A percentile compares a stretch with the other conserved stretches of the same genome.
Conservation (phyloP, 2,329 filamentous ascomycete genomes). For the Rosellinia necatrix region DNA sequence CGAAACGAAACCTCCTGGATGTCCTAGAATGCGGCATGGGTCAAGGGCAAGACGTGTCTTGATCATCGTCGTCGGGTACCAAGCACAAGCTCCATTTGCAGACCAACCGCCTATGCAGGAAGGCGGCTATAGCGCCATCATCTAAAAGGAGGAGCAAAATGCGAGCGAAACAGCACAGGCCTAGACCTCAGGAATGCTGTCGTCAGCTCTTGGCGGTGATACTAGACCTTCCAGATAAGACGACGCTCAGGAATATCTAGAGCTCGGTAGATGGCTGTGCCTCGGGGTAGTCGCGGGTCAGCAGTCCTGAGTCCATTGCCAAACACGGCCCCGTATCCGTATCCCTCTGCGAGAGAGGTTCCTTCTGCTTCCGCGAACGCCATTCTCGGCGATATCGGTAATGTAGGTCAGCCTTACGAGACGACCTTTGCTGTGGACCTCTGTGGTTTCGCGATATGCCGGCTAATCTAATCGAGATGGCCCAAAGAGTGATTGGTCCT, state of each 20-base stretch:
- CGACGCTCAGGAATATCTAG: not conserved
- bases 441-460: not conserved
- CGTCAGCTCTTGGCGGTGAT: not conserved
- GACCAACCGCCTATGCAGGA: not conserved
- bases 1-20: not conserved
- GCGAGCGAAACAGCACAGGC: too few relatives aligned
- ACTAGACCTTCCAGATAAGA: not conserved
- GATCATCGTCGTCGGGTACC: not conserved
- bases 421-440: not conserved
- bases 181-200: not conserved
- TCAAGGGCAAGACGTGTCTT: not conserved
- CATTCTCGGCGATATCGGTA: not conserved
- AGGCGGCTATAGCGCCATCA: not conserved
- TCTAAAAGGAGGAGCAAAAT: not conserved
- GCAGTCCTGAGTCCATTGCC: not conserved
- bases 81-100: too few relatives aligned
- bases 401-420: constrained; percentile 10
- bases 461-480: constrained; percentile 5
- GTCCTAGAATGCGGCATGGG: not conserved
- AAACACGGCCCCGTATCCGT: not conserved
- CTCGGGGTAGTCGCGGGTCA: not conserved
- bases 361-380: not conserved
- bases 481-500: not conserved
- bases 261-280: not conserved
- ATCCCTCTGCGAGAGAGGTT: not conserved